These are phyloP conservation scores for Pythium aphanidermatum DNA, from an alignment of 352 stramenopile genomes.

Conservation along the genomic window DNA sequence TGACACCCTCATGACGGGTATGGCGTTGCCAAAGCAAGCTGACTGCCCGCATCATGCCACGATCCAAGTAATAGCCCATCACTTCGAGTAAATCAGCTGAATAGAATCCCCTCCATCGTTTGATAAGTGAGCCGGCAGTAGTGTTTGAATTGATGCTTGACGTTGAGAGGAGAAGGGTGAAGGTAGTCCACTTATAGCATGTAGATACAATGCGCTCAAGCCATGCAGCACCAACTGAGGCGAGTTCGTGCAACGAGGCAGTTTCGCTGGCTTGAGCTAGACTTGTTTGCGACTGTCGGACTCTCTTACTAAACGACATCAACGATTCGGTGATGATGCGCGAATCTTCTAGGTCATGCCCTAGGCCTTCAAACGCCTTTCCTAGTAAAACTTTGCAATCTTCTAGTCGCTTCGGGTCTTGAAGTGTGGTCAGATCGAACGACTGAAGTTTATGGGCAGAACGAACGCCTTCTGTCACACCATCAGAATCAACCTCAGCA, in stretches of 20 bases:
- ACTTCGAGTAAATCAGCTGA: conserved; percentile 25
- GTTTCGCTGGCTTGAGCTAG: background rate
- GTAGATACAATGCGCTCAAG: conserved; percentile 12
- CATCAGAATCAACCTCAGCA: background rate
- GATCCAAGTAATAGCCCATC: conserved; percentile 37
- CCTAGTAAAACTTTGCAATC: conserved; percentile 9
- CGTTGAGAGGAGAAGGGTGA: conserved; percentile 44
- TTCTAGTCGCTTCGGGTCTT: background rate
- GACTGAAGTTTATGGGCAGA: conserved; percentile 1
- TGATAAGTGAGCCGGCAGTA: conserved; percentile 6
- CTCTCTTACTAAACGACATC: conserved; percentile 6
- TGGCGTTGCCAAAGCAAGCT: conserved; percentile 56
- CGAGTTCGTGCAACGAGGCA: conserved; percentile 1
- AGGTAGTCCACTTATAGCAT: conserved; percentile 67
- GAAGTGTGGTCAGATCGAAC: background rate
- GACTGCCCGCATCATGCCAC: conserved; percentile 44
- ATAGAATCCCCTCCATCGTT: conserved; percentile 35
- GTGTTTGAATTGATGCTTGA: conserved; percentile 1
- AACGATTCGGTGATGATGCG: conserved; percentile 16
- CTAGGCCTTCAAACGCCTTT: conserved; percentile 12
- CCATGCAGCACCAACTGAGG: conserved; percentile 5
- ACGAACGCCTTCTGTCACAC: background rate
- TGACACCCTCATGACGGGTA: conserved; percentile 22
- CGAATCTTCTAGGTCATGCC: conserved; percentile 18
- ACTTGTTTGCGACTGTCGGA: conserved; percentile 7